A percentile compares a stretch with the other conserved stretches of the same genome.
Conservation (phyloP, 2,329 filamentous ascomycete species). For the Thelonectria rubi region DNA sequence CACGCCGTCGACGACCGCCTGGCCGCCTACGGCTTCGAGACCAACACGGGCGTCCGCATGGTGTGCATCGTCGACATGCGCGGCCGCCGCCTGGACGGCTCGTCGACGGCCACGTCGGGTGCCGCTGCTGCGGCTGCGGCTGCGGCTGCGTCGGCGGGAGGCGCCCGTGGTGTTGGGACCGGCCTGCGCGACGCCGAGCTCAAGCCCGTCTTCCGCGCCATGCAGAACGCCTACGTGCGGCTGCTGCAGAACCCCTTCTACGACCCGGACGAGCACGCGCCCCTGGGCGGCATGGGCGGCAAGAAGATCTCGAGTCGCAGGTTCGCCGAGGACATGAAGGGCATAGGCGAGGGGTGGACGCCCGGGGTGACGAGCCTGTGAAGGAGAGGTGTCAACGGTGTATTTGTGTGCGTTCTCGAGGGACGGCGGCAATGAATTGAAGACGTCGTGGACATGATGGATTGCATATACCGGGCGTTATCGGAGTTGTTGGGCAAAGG, state of each 20-base stretch:
- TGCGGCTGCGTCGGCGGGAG: slow-evolving; percentile 17
- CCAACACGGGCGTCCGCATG: slow-evolving; percentile 92
- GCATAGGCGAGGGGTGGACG: slow-evolving; percentile 86
- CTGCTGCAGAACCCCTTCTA: slow-evolving; percentile 96
- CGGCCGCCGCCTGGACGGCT: slow-evolving; percentile 64
- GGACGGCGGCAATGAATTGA: slow-evolving; percentile 25
- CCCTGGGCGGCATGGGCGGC: slow-evolving; percentile 61
- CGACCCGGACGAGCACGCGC: slow-evolving; percentile 83
- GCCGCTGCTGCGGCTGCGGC: background rate
- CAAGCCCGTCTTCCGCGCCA: slow-evolving; percentile 86
- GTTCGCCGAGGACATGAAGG: slow-evolving; percentile 83
- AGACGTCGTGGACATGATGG: background rate
- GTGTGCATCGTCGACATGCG: slow-evolving; percentile 92
- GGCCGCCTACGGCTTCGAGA: slow-evolving; percentile 94
- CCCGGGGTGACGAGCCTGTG: slow-evolving; percentile 73
- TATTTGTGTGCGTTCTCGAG: no score
- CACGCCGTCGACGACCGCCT: slow-evolving; percentile 94
- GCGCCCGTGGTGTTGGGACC: slow-evolving; percentile 55
- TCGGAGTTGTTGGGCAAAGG: slow-evolving; percentile 35
- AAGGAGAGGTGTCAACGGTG: slow-evolving; percentile 32
- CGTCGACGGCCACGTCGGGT: background rate
- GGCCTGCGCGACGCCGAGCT: slow-evolving; percentile 87
- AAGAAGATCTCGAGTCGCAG: slow-evolving; percentile 81
- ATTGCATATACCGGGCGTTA: slow-evolving; percentile 40
- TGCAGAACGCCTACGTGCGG: slow-evolving; percentile 91